phyloP scores from a whole-genome alignment of 768 basidiomycete genomes.

The Pholiota microspora region DNA sequence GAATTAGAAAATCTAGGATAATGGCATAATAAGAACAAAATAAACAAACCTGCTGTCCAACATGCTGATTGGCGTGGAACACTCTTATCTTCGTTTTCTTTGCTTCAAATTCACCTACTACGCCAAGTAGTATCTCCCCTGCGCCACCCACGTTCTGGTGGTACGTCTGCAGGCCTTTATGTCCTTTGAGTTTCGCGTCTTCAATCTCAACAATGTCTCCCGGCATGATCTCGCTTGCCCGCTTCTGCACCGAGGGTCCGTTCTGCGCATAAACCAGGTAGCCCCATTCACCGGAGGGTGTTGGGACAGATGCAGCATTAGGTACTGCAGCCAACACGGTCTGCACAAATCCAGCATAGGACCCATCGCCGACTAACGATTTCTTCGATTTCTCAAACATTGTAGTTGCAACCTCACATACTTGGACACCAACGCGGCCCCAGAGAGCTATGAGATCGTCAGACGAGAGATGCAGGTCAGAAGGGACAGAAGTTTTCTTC shows the following conservation, averaged over 20 bases:
- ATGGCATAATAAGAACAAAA: constrained; percentile 11
- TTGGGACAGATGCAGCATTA: constrained; percentile 43
- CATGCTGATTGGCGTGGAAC: constrained; percentile 85
- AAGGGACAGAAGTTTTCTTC: constrained; percentile 14
- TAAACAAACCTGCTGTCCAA: constrained; percentile 70
- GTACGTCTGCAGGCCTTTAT: constrained; percentile 81
- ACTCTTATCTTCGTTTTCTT: constrained; percentile 87
- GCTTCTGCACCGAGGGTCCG: constrained; percentile 62
- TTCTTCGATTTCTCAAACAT: constrained; percentile 78
- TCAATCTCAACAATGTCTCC: constrained; percentile 78
- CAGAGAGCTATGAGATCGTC: constrained; percentile 73
- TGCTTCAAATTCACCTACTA: constrained; percentile 79
- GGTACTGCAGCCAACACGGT: constrained; percentile 67
- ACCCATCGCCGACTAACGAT: constrained; percentile 79
- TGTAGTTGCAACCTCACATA: constrained; percentile 66
- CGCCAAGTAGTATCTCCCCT: constrained; percentile 58
- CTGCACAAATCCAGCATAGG: constrained; percentile 74
- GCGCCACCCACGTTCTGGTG: constrained; percentile 49
- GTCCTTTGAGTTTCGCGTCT: constrained; percentile 73
- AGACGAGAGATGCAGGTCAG: constrained; percentile 39
- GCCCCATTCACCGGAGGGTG: constrained; percentile 52
- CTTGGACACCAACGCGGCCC: constrained; percentile 71
- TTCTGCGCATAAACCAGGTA: constrained; percentile 76
- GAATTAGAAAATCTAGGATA: background rate
- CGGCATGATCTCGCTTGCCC: constrained; percentile 78